phyloP scores from a whole-genome alignment of 1,284 basidiomycete species.

The Sutorius eximius region DNA sequence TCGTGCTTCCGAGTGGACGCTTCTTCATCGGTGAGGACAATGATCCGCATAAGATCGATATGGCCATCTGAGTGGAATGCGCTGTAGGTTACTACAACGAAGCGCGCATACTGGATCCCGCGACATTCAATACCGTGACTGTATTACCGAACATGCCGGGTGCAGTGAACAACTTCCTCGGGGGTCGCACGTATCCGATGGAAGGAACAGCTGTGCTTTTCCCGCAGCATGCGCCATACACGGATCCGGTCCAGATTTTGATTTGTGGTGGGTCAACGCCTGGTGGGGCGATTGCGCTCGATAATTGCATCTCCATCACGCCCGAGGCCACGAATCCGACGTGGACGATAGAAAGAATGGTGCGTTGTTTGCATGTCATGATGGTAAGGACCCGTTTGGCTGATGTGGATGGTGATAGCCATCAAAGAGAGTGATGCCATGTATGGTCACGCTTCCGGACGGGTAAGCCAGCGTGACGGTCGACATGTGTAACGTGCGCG shows the following conservation, averaged over 20 bases:
- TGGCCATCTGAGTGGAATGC: background rate
- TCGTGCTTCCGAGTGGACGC: conserved; percentile 62
- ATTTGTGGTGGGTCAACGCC: conserved; percentile 76
- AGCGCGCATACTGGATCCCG: conserved; percentile 67
- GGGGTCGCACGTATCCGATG: conserved; percentile 75
- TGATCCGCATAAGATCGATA: background rate
- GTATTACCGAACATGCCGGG: conserved; percentile 72
- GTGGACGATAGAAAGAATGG: conserved; percentile 76
- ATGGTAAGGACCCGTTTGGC: background rate
- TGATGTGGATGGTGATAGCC: conserved; percentile 44
- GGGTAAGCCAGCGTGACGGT: conserved; percentile 18
- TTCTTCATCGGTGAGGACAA: conserved; percentile 59
- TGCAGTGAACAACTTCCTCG: conserved; percentile 68
- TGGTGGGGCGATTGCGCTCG: conserved; percentile 54
- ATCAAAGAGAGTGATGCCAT: conserved; percentile 72
- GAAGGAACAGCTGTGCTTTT: conserved; percentile 69
- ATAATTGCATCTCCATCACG: conserved; percentile 67
- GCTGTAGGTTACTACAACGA: conserved; percentile 70
- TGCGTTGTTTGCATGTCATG: conserved; percentile 31
- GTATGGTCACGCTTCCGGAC: conserved; percentile 67
- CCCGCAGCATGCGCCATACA: conserved; percentile 69
- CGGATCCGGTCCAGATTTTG: conserved; percentile 64
- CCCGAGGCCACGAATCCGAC: conserved; percentile 58
- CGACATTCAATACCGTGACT: conserved; percentile 58
- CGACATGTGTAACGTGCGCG: fast-evolving